Evolutionary conservation across 352 stramenopile species (phyloP), one percentile per base, ranked within the genome.

Genomic region (Phytophthora vignae): DNA sequence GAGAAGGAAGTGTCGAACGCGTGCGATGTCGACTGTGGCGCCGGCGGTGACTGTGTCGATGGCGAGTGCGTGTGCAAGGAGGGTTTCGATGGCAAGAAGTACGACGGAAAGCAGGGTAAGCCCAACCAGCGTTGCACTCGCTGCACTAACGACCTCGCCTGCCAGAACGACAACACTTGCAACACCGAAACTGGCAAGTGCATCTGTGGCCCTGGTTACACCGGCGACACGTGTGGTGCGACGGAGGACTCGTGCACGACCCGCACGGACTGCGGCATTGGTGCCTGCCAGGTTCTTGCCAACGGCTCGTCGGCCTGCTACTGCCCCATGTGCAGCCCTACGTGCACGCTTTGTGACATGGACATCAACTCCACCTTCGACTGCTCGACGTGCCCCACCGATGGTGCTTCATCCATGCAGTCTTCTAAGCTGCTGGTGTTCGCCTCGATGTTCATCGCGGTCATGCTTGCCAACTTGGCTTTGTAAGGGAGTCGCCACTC

Each of bases 21-120:
- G 1, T 90, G 82, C 64, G 82, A 90, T 48, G 82, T 90, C 8
- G 82, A 90, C 66, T 90, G 82, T 57, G 82, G 82, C 36, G 56
- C 72, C 2, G 82, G 82, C 29, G 82, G 79, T 31, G 80, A 85
- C 50, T 90, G 82, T 55, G 78, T 84, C 40, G 62, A 87, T 29
- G 71, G 80, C 19, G 64, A 85, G 58, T 90, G 82, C 36, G 60
- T 74, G 44, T 90, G 82, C 69, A 88, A 87, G 60, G 42, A 57
- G 25, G 80, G 80, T 15, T 90, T 81, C 52, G 71, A 85, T 19
- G 80, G 82, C 52, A 73, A 85, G 55, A 36, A 56, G 29, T 68
- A 79, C 63, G 56, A 84, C 33, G 79, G 79, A 25, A 87, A 87
- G 67, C 55, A 85, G 62, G 77, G 79, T 31, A 87, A 83, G 58